These are phyloP conservation scores for Fusarium sp. DNA, from an alignment of 2,329 filamentous ascomycete genomes.

Conservation along the genomic window DNA sequence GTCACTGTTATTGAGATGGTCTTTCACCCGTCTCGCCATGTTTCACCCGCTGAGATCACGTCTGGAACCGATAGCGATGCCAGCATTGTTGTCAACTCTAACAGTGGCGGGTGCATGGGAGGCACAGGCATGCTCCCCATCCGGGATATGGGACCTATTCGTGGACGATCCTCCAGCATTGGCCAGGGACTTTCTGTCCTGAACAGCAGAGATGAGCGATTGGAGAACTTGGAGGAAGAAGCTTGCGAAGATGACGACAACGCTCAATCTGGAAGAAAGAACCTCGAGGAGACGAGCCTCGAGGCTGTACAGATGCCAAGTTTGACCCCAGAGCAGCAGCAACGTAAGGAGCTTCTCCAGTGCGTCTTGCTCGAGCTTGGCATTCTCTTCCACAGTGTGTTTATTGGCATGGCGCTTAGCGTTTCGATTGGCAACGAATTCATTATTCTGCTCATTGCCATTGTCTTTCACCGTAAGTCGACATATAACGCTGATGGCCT, in stretches of 20 bases:
- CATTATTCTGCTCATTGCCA: conserved; percentile 79
- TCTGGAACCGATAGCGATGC: not conserved
- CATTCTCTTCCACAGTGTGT: conserved; percentile 70
- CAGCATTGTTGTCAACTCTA: not conserved
- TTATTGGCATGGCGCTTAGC: conserved; percentile 84
- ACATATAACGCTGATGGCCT: accelerated
- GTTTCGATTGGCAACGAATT: conserved; percentile 80
- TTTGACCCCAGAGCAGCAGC: conserved; percentile 61
- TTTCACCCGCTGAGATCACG: conserved; percentile 27
- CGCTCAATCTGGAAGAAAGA: conserved; percentile 26
- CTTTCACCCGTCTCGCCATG: conserved; percentile 55
- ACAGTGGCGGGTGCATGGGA: conserved; percentile 38
- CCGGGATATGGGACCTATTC: conserved; percentile 45
- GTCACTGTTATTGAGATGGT: conserved; percentile 84
- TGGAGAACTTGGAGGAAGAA: conserved; percentile 25
- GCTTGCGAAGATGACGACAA: conserved; percentile 23
- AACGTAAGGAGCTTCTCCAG: conserved; percentile 74
- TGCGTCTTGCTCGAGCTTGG: conserved; percentile 81
- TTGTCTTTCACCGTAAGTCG: conserved; percentile 71
- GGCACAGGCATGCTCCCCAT: conserved; percentile 42
- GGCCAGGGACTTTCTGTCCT: conserved; percentile 45
- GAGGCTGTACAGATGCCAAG: conserved; percentile 34
- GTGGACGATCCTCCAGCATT: conserved; percentile 47
- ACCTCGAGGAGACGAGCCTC: conserved; percentile 35
- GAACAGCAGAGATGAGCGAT: conserved; percentile 32